Conservation (phyloP, 495 filamentous ascomycete species). For the Neurospora sp. region DNA sequence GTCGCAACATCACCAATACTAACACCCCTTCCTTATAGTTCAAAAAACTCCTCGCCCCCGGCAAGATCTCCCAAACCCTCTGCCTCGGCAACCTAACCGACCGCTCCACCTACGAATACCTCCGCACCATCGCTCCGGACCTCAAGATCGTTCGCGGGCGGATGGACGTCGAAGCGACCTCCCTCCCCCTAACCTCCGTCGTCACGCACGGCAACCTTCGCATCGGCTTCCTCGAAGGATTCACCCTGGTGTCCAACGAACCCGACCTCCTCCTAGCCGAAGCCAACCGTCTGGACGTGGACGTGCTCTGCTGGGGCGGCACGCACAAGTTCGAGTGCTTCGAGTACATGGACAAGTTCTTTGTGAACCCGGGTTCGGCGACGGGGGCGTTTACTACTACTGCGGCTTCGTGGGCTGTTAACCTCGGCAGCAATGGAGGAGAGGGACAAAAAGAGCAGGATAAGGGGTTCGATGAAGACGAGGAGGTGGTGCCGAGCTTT, state of each 20-base stretch:
- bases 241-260: slow-evolving; percentile 88
- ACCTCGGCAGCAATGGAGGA: slow-evolving; percentile 22
- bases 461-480: slow-evolving; percentile 51
- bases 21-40: slow-evolving; percentile 48
- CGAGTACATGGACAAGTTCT: slow-evolving; percentile 97
- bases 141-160: slow-evolving; percentile 92
- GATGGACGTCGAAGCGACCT: slow-evolving; percentile 86
- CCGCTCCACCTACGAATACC: slow-evolving; percentile 88
- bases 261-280: slow-evolving; percentile 87
- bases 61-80: slow-evolving; percentile 95
- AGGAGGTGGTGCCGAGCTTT: slow-evolving; percentile 88
- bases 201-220: slow-evolving; percentile 88
- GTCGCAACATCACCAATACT: neutral
- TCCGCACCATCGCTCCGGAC: slow-evolving; percentile 82
- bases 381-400: slow-evolving; percentile 67
- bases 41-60: slow-evolving; percentile 93
- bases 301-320: slow-evolving; percentile 95
- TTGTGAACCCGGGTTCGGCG: slow-evolving; percentile 94
- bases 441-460: neutral
- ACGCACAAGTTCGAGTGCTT: slow-evolving; percentile 97
- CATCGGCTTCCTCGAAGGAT: slow-evolving; percentile 94
- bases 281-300: slow-evolving; percentile 90
- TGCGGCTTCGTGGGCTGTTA: neutral
- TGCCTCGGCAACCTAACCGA: slow-evolving; percentile 96
- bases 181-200: slow-evolving; percentile 83